Percentiles rank a stretch among this genome's conserved stretches.
phyloP scores from a whole-genome alignment of 495 filamentous ascomycete genomes.

The Lindgomyces ingoldianus region DNA sequence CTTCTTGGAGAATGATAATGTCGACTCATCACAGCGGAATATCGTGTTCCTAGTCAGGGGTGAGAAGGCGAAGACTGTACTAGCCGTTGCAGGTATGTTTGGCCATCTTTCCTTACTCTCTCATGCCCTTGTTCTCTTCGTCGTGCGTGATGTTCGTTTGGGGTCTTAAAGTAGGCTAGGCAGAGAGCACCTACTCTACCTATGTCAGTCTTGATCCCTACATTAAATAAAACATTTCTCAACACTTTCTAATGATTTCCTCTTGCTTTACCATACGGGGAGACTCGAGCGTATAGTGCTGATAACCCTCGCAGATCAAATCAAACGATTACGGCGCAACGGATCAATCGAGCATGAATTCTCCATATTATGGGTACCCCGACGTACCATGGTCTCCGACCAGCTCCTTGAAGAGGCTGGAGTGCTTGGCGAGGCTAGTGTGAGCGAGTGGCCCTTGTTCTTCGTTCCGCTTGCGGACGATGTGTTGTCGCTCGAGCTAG shows the following conservation, averaged over 20 bases:
- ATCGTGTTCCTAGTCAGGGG: conserved; percentile 89
- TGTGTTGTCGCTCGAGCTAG: conserved; percentile 85
- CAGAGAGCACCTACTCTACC: conserved; percentile 61
- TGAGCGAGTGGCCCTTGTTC: conserved; percentile 79
- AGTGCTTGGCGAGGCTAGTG: conserved; percentile 87
- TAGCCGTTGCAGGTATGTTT: conserved; percentile 78
- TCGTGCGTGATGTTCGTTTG: conserved; percentile 19
- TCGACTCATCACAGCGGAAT: conserved; percentile 90
- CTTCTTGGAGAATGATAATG: conserved; percentile 90
- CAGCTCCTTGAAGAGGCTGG: conserved; percentile 91
- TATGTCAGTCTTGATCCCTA: conserved; percentile 68
- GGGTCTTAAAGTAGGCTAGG: conserved; percentile 64
- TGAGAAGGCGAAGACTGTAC: conserved; percentile 79
- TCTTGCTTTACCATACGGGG: conserved; percentile 18
- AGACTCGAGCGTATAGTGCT: conserved; percentile 19
- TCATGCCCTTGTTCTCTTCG: neutral
- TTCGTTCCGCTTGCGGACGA: conserved; percentile 92
- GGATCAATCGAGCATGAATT: conserved; percentile 90
- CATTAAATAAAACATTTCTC: conserved; percentile 46
- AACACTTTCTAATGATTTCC: conserved; percentile 18
- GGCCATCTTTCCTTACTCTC: neutral
- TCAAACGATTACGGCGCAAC: conserved; percentile 82
- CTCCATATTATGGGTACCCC: conserved; percentile 88
- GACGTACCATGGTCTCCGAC: conserved; percentile 88
- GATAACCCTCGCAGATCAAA: conserved; percentile 66